phyloP scores from a whole-genome alignment of 2,329 filamentous ascomycete genomes.

The Ceratocystis albifundus region DNA sequence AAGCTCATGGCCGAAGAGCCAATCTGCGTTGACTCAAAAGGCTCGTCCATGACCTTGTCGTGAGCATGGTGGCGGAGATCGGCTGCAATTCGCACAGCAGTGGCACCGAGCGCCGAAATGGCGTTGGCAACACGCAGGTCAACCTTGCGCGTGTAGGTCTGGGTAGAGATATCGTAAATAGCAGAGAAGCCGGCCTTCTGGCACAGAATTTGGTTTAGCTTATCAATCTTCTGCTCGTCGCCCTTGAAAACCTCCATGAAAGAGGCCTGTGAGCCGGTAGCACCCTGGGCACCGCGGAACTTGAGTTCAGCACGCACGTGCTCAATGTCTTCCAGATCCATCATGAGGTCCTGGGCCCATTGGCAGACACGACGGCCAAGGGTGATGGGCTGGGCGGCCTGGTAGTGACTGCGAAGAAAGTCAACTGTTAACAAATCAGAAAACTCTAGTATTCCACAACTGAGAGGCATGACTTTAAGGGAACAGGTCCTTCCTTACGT shows the following conservation, averaged over 20 bases:
- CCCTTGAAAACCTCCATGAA: constrained; percentile 37
- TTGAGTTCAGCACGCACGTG: constrained; percentile 53
- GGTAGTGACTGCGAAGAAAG: constrained; percentile 52
- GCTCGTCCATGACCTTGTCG: constrained; percentile 62
- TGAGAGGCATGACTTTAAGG: not conserved
- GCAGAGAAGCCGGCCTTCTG: constrained; percentile 43
- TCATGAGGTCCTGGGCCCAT: constrained; percentile 51
- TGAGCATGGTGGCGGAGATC: constrained; percentile 64
- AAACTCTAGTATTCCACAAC: not conserved
- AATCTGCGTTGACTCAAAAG: constrained; percentile 69
- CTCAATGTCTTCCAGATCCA: constrained; percentile 62
- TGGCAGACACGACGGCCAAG: constrained; percentile 58
- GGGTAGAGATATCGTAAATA: constrained; percentile 49
- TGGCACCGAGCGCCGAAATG: constrained; percentile 67
- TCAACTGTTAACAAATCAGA: constrained; percentile 1
- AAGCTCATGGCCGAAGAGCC: constrained; percentile 50
- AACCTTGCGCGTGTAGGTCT: constrained; percentile 60
- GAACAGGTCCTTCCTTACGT: constrained; percentile 12
- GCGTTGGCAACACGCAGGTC: constrained; percentile 68
- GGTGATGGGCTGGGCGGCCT: constrained; percentile 42
- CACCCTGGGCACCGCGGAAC: constrained; percentile 55
- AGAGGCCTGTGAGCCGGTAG: constrained; percentile 62
- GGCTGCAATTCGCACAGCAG: constrained; percentile 55
- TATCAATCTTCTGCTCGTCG: constrained; percentile 39
- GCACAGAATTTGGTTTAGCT: constrained; percentile 46